Evolutionary conservation across 768 basidiomycete genomes (phyloP).

Genomic region (Boletus pseudo-olivaceus): DNA sequence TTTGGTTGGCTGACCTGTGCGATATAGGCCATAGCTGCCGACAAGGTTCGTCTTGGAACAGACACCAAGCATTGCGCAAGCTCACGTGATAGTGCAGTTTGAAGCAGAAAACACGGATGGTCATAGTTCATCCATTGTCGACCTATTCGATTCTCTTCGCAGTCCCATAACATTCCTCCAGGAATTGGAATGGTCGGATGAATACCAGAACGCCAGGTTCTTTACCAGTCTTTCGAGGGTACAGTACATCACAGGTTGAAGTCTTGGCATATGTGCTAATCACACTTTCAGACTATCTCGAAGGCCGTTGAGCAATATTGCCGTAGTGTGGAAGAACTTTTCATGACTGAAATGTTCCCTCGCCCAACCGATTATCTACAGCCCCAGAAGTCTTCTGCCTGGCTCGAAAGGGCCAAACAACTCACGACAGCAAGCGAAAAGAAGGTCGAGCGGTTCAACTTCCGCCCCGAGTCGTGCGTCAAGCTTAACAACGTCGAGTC

Average conservation of each 20-base stretch:
- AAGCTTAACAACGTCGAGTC: constrained; percentile 97
- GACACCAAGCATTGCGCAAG: not conserved
- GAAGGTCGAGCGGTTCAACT: constrained; percentile 93
- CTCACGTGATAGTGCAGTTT: constrained; percentile 45
- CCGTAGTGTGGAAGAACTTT: constrained; percentile 78
- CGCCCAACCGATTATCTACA: constrained; percentile 74
- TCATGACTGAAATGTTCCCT: constrained; percentile 95
- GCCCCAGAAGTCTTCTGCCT: constrained; percentile 83
- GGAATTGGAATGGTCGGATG: constrained; percentile 90
- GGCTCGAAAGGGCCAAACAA: constrained; percentile 82
- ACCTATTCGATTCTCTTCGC: constrained; percentile 90
- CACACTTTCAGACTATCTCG: constrained; percentile 66
- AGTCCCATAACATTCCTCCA: constrained; percentile 87
- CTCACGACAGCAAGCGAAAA: constrained; percentile 78
- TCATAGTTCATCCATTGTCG: constrained; percentile 95
- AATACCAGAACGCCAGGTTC: constrained; percentile 84
- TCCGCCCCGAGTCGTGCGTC: constrained; percentile 89
- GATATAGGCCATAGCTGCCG: constrained; percentile 70
- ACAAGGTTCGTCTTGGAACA: constrained; percentile 52
- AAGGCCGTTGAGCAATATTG: constrained; percentile 93
- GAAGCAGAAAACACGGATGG: constrained; percentile 75
- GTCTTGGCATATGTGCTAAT: not conserved
- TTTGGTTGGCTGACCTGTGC: constrained; percentile 6
- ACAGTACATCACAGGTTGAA: not conserved
- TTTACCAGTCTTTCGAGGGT: constrained; percentile 88